phyloP scores from a whole-genome alignment of 2,329 filamentous ascomycete genomes.

The Fusarium albidum region DNA sequence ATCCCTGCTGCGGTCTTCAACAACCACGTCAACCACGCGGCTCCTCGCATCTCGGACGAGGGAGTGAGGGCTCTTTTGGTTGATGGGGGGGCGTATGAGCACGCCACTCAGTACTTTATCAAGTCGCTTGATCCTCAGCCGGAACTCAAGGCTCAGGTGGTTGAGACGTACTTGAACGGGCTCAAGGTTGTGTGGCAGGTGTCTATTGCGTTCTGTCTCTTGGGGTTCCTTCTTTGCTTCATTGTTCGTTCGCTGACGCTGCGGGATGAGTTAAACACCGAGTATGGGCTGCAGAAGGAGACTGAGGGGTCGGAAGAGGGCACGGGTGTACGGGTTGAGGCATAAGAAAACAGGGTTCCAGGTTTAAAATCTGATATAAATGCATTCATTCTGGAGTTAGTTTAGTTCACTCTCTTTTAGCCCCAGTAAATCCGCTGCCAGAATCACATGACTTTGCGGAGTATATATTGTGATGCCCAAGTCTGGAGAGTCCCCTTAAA shows the following conservation, averaged over 20 bases:
- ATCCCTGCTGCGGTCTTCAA: conserved; percentile 52
- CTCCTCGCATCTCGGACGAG: neutral
- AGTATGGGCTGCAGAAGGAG: neutral
- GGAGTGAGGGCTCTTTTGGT: neutral
- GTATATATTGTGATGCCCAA: no score
- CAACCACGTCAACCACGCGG: conserved; percentile 14
- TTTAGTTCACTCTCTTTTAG: no score
- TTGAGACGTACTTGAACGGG: neutral
- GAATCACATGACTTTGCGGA: no score
- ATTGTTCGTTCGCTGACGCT: neutral
- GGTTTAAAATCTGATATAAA: no score
- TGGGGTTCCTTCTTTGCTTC: neutral
- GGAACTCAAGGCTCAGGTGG: neutral
- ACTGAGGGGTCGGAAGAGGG: no score
- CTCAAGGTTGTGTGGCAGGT: neutral
- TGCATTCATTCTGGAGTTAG: no score
- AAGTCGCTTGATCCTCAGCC: neutral
- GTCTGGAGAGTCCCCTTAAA: no score
- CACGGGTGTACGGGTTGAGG: no score
- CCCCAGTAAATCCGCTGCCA: no score
- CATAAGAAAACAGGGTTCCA: no score
- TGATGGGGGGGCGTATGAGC: neutral
- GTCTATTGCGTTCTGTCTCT: neutral
- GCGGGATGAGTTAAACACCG: neutral
- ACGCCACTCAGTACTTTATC: neutral